Conservation (phyloP, 805 yeast genomes). For the Cyberlindnera galapagoensis region DNA sequence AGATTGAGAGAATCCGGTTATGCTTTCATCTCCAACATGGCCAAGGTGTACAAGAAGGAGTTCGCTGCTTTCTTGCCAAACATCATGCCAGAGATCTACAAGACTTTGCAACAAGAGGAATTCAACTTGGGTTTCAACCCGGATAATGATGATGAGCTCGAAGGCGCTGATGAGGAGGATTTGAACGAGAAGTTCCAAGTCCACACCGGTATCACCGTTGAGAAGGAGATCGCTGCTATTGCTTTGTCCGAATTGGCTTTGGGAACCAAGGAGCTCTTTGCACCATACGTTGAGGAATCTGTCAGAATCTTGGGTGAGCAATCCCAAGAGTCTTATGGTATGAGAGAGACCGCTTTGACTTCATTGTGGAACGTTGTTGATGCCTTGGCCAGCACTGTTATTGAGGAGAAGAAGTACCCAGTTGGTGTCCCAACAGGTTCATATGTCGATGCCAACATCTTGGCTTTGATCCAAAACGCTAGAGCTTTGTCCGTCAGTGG, state of each 20-base stretch:
- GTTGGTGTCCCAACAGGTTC: conserved; percentile 57
- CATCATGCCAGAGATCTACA: conserved; percentile 77
- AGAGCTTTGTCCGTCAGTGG: conserved; percentile 58
- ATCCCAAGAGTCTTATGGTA: conserved; percentile 81
- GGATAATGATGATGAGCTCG: conserved; percentile 29
- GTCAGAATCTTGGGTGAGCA: conserved; percentile 60
- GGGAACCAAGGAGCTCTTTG: conserved; percentile 79
- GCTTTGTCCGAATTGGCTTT: conserved; percentile 83
- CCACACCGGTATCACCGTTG: conserved; percentile 91
- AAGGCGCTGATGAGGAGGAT: conserved; percentile 46
- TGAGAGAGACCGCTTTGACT: conserved; percentile 79
- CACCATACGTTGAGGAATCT: conserved; percentile 68
- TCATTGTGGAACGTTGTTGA: conserved; percentile 79
- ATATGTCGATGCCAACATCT: conserved; percentile 51
- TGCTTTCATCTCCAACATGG: conserved; percentile 88
- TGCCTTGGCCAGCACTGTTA: conserved; percentile 53
- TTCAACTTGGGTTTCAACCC: conserved; percentile 57
- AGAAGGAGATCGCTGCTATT: conserved; percentile 91
- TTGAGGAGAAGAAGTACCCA: conserved; percentile 48
- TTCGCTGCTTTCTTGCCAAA: conserved; percentile 80
- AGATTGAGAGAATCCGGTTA: conserved; percentile 93
- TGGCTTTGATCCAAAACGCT: conserved; percentile 56
- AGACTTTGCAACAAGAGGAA: conserved; percentile 83
- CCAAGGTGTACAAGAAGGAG: conserved; percentile 88
- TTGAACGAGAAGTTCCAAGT: conserved; percentile 71